Percentiles rank a stretch among this genome's conserved stretches.
These are phyloP conservation scores for Tuber indicum DNA, from an alignment of 495 filamentous ascomycete genomes.

Conservation along the genomic window DNA sequence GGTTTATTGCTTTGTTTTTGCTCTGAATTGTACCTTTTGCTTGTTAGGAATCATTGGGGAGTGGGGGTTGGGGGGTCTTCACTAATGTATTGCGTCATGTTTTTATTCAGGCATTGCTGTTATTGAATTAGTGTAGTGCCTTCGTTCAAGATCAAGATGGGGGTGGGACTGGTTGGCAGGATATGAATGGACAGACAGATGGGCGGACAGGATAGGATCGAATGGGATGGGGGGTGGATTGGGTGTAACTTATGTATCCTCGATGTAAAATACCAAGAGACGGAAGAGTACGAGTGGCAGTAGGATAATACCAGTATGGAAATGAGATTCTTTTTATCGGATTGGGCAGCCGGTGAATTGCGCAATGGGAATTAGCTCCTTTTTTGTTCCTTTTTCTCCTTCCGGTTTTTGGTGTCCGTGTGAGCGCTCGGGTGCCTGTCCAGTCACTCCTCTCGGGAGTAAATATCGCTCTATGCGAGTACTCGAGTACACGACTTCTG, in stretches of 20 bases:
- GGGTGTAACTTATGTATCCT: background rate
- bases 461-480: background rate
- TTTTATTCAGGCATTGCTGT: background rate
- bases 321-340: background rate
- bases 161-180: background rate
- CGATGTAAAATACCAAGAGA: background rate
- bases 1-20: background rate
- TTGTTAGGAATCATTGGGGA: background rate
- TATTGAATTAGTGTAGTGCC: background rate
- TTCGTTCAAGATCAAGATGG: background rate
- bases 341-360: background rate
- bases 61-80: background rate
- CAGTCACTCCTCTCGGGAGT: background rate
- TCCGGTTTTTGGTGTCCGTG: background rate
- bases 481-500: background rate
- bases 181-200: background rate
- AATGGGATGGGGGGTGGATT: background rate
- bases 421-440: background rate
- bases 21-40: background rate
- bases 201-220: background rate
- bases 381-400: background rate
- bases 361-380: background rate
- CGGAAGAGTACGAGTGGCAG: background rate
- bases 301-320: background rate
- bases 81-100: background rate